A percentile compares a stretch with the other conserved stretches of the same genome.
Conservation (phyloP, 345 rosid genomes). For the Xanthoceras sorbifolium region DNA sequence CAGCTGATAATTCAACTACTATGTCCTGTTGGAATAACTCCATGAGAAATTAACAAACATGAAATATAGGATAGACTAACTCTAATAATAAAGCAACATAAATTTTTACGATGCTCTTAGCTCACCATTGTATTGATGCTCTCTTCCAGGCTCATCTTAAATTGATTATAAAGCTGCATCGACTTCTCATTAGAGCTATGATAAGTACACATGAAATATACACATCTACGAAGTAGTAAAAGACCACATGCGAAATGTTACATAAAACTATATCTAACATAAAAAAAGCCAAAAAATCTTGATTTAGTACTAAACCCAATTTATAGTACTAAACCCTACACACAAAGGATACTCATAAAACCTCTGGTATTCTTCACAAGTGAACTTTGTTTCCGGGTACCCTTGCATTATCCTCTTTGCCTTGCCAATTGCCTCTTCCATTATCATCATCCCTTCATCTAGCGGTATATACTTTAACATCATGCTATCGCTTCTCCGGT, state of each 20-base stretch:
- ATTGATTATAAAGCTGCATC: slow-evolving; percentile 27
- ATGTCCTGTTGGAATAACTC: background rate
- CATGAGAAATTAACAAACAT: background rate
- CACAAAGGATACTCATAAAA: slow-evolving; percentile 32
- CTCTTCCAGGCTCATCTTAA: slow-evolving; percentile 30
- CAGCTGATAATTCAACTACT: background rate
- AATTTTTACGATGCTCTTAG: background rate
- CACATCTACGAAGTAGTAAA: slow-evolving; percentile 28
- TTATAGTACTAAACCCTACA: slow-evolving; percentile 7
- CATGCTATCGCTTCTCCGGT: slow-evolving; percentile 18
- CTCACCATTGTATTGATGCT: slow-evolving; percentile 26
- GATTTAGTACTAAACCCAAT: slow-evolving; percentile 8
- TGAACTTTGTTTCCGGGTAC: slow-evolving; percentile 30
- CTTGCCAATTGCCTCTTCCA: slow-evolving; percentile 32
- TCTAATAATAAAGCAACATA: background rate
- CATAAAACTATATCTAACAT: background rate
- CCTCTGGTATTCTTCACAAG: slow-evolving; percentile 27
- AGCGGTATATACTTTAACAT: slow-evolving; percentile 18
- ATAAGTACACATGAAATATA: slow-evolving; percentile 29
- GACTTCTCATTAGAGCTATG: slow-evolving; percentile 11
- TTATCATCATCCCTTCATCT: slow-evolving; percentile 27
- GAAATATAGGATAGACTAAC: background rate
- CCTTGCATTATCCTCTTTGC: slow-evolving; percentile 33
- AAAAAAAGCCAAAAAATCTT: background rate
- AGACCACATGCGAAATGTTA: background rate